These are phyloP conservation scores for Cicer chorassanicum DNA, from an alignment of 306 rosid genomes.

Conservation along the genomic window DNA sequence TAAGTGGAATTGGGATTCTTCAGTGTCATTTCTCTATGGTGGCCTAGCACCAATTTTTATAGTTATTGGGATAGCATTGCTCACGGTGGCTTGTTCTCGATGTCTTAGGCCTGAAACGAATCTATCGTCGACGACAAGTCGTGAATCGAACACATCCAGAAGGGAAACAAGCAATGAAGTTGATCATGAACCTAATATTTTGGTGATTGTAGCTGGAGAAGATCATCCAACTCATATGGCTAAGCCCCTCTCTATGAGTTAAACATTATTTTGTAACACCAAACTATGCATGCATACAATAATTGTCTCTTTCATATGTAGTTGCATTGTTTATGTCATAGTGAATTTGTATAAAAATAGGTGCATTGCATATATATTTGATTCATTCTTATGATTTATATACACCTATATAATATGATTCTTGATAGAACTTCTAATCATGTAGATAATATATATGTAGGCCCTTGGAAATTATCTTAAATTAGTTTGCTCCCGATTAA, in stretches of 20 bases:
- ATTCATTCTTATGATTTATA: neutral
- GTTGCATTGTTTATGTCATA: neutral
- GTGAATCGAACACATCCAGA: neutral
- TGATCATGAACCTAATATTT: constrained; percentile 26
- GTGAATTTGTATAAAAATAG: constrained; percentile 5
- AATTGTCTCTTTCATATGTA: constrained; percentile 1
- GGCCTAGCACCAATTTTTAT: constrained; percentile 44
- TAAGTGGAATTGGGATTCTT: constrained; percentile 44
- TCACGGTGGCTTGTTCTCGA: constrained; percentile 35
- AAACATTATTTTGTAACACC: neutral
- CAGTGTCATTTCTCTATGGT: constrained; percentile 44
- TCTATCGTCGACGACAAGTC: neutral
- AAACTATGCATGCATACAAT: neutral
- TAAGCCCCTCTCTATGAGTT: constrained; percentile 12
- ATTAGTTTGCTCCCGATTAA: no score
- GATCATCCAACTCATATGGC: constrained; percentile 48
- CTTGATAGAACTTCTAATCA: neutral
- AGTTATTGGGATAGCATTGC: constrained; percentile 30
- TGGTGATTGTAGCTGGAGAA: constrained; percentile 49
- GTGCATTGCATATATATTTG: neutral
- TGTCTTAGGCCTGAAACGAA: neutral
- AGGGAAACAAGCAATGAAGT: neutral
- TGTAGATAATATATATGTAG: no score
- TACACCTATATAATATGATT: neutral
- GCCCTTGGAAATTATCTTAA: no score